A percentile compares a stretch with the other conserved stretches of the same genome.
Evolutionary conservation across 352 stramenopile species (phyloP).

Genomic region (Phytophthora cactorum): DNA sequence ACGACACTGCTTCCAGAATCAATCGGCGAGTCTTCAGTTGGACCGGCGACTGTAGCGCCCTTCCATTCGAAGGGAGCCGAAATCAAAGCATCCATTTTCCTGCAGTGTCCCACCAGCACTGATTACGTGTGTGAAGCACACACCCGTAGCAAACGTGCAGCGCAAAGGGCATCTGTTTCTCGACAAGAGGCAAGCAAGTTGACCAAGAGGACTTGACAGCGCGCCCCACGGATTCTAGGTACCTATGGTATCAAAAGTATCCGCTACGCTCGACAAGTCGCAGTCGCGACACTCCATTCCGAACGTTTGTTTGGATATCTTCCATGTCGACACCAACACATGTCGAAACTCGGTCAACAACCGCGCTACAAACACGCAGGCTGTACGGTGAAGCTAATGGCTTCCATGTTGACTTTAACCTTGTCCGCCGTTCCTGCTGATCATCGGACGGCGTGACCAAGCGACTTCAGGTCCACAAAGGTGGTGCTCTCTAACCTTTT

Average conservation of each 20-base stretch:
- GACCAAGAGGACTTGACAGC: constrained; percentile 18
- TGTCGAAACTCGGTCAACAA: constrained; percentile 12
- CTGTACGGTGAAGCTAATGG: constrained; percentile 8
- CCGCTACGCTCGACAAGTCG: constrained; percentile 31
- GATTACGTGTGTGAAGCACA: constrained; percentile 21
- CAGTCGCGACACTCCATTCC: constrained; percentile 26
- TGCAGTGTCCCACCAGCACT: constrained; percentile 3
- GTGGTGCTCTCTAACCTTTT: constrained; percentile 13
- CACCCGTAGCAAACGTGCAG: constrained; percentile 21
- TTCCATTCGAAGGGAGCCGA: constrained; percentile 30
- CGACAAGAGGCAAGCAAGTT: neutral
- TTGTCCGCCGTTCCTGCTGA: constrained; percentile 10
- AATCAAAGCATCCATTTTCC: neutral
- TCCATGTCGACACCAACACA: constrained; percentile 23
- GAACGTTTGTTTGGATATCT: constrained; percentile 25
- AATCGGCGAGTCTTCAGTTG: constrained; percentile 18
- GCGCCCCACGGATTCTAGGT: constrained; percentile 14
- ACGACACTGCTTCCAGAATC: constrained; percentile 24
- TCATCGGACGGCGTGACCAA: constrained; percentile 9
- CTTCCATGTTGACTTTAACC: constrained; percentile 8
- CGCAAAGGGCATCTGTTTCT: constrained; percentile 32
- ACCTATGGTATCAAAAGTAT: constrained; percentile 25
- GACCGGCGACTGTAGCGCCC: constrained; percentile 6
- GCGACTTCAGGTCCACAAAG: constrained; percentile 14
- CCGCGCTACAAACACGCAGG: constrained; percentile 4